phyloP scores from a whole-genome alignment of 2,329 filamentous ascomycete genomes.

The Aspergillus ochraceus region DNA sequence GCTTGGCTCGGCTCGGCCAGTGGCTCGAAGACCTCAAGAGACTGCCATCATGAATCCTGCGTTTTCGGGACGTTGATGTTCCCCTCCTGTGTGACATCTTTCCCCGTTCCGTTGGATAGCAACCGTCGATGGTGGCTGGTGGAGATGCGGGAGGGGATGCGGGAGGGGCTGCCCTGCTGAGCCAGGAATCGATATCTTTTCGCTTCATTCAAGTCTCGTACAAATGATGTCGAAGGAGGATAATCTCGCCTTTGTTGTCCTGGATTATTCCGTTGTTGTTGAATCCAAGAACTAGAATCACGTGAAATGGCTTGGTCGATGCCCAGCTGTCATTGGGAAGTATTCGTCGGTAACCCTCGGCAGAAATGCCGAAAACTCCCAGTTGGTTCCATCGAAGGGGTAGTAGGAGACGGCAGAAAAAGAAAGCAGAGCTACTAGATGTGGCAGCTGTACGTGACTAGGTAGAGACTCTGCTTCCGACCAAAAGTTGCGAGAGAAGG shows the following conservation, averaged over 20 bases:
- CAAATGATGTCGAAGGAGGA: too few relatives aligned
- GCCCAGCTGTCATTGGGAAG: not conserved
- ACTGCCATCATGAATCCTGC: not conserved
- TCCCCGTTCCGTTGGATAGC: too few relatives aligned
- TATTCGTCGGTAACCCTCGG: not conserved
- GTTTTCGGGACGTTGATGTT: too few relatives aligned
- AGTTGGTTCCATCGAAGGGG: not conserved
- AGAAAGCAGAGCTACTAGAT: not conserved
- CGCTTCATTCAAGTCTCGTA: too few relatives aligned
- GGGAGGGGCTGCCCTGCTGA: too few relatives aligned
- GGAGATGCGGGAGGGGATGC: too few relatives aligned
- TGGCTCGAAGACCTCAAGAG: slow-evolving; percentile 1
- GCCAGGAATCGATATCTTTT: too few relatives aligned
- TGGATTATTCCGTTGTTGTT: too few relatives aligned
- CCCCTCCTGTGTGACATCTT: too few relatives aligned
- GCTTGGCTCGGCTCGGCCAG: not conserved
- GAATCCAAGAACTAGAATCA: too few relatives aligned
- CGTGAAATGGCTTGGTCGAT: not conserved
- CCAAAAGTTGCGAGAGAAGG: not conserved
- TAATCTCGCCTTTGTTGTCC: too few relatives aligned
- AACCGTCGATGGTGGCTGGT: too few relatives aligned
- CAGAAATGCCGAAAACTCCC: not conserved
- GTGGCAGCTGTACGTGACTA: not conserved
- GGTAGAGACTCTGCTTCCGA: not conserved
- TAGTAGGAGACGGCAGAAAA: not conserved